A percentile compares a stretch with the other conserved stretches of the same genome.
Conservation (phyloP, 1,284 basidiomycete genomes). For the Boletus albobrunnescens region DNA sequence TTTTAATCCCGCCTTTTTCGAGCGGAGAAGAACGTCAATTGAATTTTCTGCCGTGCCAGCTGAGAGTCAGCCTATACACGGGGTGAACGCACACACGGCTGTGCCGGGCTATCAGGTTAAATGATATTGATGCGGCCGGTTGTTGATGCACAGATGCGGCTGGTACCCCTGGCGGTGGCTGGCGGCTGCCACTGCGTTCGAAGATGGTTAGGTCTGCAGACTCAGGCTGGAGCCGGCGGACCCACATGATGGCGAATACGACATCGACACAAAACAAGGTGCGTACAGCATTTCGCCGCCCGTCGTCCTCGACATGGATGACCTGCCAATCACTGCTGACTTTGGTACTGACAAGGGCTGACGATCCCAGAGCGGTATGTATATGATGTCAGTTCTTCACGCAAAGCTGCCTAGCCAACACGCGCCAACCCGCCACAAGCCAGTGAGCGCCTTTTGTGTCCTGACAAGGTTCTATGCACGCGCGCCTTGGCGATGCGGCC, state of each 20-base stretch:
- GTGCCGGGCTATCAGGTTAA: conserved; percentile 11
- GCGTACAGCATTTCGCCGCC: conserved; percentile 7
- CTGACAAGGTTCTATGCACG: not conserved
- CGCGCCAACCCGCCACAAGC: conserved; percentile 5
- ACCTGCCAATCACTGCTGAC: conserved; percentile 3
- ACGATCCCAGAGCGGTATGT: not conserved
- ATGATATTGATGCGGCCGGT: conserved; percentile 19
- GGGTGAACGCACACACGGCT: conserved; percentile 6
- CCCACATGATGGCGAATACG: conserved; percentile 8
- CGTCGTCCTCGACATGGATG: conserved; percentile 3
- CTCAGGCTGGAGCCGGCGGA: too few relatives aligned
- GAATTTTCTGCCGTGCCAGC: conserved; percentile 2
- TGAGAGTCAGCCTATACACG: not conserved
- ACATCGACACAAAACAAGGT: conserved; percentile 3
- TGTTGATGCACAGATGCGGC: conserved; percentile 11
- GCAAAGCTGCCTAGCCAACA: not conserved
- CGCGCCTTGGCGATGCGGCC: too few relatives aligned
- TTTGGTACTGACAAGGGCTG: not conserved
- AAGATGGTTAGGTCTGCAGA: conserved; percentile 5
- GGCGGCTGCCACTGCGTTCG: conserved; percentile 8
- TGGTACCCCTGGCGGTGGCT: conserved; percentile 16
- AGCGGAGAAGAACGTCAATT: conserved; percentile 19
- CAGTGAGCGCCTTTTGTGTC: not conserved
- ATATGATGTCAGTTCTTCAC: not conserved
- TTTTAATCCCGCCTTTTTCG: conserved; percentile 19